Evolutionary conservation across 176 grass and related monocot species (phyloP).

Genomic region (Oryza brachyantha): DNA sequence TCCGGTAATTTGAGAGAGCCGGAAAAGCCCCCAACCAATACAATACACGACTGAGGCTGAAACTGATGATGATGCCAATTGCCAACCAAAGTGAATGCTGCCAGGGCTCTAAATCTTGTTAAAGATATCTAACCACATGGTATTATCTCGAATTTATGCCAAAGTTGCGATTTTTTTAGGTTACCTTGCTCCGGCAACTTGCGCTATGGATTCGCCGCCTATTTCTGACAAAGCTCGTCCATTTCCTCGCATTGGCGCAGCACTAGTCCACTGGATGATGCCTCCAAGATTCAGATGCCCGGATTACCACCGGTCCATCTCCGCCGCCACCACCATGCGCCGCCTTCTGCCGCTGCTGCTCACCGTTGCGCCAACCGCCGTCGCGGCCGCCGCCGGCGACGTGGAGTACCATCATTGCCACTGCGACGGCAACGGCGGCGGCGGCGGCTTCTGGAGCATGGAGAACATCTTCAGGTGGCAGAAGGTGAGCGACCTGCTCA

Average conservation of each 20-base stretch:
- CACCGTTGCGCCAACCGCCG: neutral
- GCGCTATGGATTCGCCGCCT: neutral
- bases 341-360: constrained; percentile 18
- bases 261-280: constrained; percentile 29
- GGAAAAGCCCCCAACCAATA: neutral
- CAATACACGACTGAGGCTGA: neutral
- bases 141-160: neutral
- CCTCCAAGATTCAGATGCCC: constrained; percentile 43
- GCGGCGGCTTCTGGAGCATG: constrained; percentile 42
- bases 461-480: constrained; percentile 85
- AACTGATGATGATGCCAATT: constrained; percentile 11
- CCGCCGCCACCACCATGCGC: constrained; percentile 10
- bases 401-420: constrained; percentile 32
- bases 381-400: neutral
- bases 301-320: neutral
- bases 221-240: neutral
- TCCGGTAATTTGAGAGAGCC: neutral
- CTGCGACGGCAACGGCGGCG: constrained; percentile 22
- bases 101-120: constrained; percentile 4
- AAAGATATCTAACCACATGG: constrained; percentile 19
- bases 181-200: neutral
- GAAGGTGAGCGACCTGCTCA: constrained; percentile 95
- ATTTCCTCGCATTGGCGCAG: neutral
- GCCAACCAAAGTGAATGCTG: constrained; percentile 25
- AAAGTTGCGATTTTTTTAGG: neutral